These are phyloP conservation scores for Pseudopyricularia cyperi DNA, from an alignment of 2,329 filamentous ascomycete species.

Conservation along the genomic window DNA sequence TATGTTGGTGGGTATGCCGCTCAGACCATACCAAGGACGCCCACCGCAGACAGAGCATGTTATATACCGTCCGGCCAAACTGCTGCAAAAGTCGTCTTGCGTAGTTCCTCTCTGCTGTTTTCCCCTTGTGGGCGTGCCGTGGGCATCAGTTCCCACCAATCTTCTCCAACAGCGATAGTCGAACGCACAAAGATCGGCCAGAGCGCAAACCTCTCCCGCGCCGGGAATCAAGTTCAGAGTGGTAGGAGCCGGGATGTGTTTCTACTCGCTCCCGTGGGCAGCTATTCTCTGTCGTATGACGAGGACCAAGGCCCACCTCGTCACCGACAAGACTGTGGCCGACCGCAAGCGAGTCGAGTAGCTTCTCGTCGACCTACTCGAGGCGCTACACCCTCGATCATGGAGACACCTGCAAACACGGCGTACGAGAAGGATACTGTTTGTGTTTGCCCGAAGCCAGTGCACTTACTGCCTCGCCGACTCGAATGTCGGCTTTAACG, in stretches of 20 bases:
- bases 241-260: constrained; percentile 22
- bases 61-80: too few relatives aligned
- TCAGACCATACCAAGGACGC: too few relatives aligned
- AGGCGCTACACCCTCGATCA: constrained; percentile 22
- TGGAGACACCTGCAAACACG: constrained; percentile 25
- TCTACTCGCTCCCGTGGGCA: background rate
- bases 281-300: background rate
- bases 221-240: constrained; percentile 20
- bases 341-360: constrained; percentile 20
- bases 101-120: too few relatives aligned
- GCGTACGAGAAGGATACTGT: background rate
- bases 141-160: too few relatives aligned
- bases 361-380: constrained; percentile 19
- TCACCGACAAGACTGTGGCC: constrained; percentile 14
- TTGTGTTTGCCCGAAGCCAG: constrained; percentile 27
- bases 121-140: too few relatives aligned
- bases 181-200: background rate
- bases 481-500: constrained; percentile 19
- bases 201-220: background rate
- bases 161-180: too few relatives aligned
- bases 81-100: too few relatives aligned
- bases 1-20: too few relatives aligned
- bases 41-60: too few relatives aligned
- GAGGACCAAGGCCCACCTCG: too few relatives aligned
- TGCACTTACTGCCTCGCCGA: constrained; percentile 17